A percentile compares a stretch with the other conserved stretches of the same genome.
phyloP scores from a whole-genome alignment of 2,329 filamentous ascomycete species.

The Thyridium curvatum region DNA sequence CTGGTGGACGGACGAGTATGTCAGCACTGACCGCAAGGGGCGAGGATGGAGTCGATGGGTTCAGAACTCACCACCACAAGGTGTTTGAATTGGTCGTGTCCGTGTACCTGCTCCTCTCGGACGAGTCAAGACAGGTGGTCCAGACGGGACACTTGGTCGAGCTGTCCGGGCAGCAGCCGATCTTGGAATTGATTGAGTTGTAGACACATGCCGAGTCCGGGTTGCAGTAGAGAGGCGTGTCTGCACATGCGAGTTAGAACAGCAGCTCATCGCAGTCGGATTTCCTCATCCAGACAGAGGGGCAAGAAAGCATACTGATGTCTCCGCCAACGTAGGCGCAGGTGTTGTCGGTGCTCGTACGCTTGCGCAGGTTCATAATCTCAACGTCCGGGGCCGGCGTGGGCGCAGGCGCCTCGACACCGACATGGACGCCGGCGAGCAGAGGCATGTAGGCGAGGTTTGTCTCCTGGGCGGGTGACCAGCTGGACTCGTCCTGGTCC shows the following conservation, averaged over 20 bases:
- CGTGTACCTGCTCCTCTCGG: slow-evolving; percentile 11
- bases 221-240: slow-evolving; percentile 19
- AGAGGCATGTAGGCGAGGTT: slow-evolving; percentile 12
- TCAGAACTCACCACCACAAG: slow-evolving; percentile 21
- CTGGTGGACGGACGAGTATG: slow-evolving; percentile 9
- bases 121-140: slow-evolving; percentile 20
- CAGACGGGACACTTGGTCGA: slow-evolving; percentile 12
- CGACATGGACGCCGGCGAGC: slow-evolving; percentile 5
- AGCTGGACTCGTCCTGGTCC: slow-evolving; percentile 11
- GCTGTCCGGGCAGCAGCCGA: slow-evolving; percentile 24
- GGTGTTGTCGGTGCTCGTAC: slow-evolving; percentile 18
- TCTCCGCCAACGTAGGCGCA: slow-evolving; percentile 23
- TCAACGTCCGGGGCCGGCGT: slow-evolving; percentile 9
- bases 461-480: slow-evolving; percentile 18
- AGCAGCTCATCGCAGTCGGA: not conserved
- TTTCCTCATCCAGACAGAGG: too few relatives aligned
- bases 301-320: slow-evolving; percentile 13
- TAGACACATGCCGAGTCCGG: slow-evolving; percentile 16
- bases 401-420: slow-evolving; percentile 9
- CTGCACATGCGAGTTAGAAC: slow-evolving; percentile 3
- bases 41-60: not conserved
- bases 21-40: not conserved
- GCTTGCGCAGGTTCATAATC: slow-evolving; percentile 11
- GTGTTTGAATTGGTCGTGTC: slow-evolving; percentile 16
- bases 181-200: slow-evolving; percentile 16